A percentile compares a stretch with the other conserved stretches of the same genome.
Conservation (phyloP, 2,329 filamentous ascomycete genomes). For the Drechslera avenae region DNA sequence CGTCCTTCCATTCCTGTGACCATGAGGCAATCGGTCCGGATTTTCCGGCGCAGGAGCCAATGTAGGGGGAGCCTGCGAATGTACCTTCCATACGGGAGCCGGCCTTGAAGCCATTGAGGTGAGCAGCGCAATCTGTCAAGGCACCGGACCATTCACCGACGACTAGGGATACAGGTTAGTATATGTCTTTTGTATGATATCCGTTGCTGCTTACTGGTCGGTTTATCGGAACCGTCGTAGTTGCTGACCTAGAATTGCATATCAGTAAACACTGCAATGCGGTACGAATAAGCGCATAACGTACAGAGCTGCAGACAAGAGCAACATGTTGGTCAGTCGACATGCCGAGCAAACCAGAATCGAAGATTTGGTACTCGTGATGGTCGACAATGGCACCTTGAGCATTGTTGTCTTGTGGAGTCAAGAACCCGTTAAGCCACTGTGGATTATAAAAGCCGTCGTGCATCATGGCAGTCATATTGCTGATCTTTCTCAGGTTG, state of each 20-base stretch:
- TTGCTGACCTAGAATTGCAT: constrained; percentile 25
- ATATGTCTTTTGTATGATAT: not conserved
- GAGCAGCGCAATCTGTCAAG: constrained; percentile 63
- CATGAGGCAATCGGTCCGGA: constrained; percentile 58
- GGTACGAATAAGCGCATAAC: not conserved
- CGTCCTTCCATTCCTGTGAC: constrained; percentile 51
- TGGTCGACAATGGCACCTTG: constrained; percentile 66
- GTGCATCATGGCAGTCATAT: constrained; percentile 60
- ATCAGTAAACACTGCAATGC: not conserved
- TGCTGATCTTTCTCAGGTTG: constrained; percentile 52
- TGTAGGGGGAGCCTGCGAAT: constrained; percentile 53
- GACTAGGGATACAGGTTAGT: constrained; percentile 38
- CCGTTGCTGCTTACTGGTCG: constrained; percentile 48
- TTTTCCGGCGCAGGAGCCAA: constrained; percentile 60
- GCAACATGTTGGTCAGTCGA: constrained; percentile 59
- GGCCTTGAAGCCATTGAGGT: constrained; percentile 52
- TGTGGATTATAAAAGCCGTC: constrained; percentile 60
- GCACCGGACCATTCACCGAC: constrained; percentile 72
- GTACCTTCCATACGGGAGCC: constrained; percentile 66
- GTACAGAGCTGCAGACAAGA: constrained; percentile 61
- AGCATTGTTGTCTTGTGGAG: constrained; percentile 53
- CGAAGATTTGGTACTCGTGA: constrained; percentile 71
- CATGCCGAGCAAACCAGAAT: constrained; percentile 55
- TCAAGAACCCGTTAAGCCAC: constrained; percentile 66
- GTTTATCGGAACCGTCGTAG: constrained; percentile 63